Conservation (phyloP, 352 stramenopile species). For the Stramenopiles sp. region DNA sequence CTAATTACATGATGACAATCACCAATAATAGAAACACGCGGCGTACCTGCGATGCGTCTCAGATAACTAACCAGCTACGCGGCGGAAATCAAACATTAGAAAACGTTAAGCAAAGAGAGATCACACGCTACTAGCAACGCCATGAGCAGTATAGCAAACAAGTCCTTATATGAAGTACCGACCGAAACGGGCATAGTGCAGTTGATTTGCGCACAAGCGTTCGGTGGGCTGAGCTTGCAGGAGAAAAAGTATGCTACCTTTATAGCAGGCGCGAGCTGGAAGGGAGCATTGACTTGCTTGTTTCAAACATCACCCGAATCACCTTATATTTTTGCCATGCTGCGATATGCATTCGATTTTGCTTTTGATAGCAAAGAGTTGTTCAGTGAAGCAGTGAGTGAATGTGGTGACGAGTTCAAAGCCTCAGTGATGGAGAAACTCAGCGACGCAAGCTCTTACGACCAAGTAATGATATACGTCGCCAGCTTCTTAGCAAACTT, state of each 20-base stretch:
- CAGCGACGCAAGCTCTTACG: not conserved
- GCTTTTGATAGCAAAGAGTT: conserved; percentile 11
- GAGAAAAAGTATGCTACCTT: not conserved
- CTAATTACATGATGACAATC: no score
- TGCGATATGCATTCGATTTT: conserved; percentile 17
- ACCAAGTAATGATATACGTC: conserved; percentile 20
- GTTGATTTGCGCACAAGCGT: not conserved
- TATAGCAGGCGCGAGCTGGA: not conserved
- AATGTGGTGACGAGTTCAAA: conserved; percentile 15
- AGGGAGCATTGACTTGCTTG: not conserved
- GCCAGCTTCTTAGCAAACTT: conserved; percentile 6
- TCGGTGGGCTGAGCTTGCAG: not conserved
- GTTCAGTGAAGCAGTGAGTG: conserved; percentile 1
- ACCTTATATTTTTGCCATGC: conserved; percentile 18
- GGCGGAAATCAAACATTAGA: no score
- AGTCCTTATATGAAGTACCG: not conserved
- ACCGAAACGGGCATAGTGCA: not conserved
- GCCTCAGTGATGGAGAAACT: conserved; percentile 11
- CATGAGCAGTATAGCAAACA: not conserved
- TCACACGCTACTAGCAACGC: no score
- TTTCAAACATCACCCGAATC: conserved; percentile 18
- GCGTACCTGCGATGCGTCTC: no score
- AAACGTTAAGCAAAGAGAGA: no score
- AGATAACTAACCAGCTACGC: no score
- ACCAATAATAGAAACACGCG: no score